A percentile compares a stretch with the other conserved stretches of the same genome.
phyloP scores from a whole-genome alignment of 805 yeast genomes.

The Yamadazyma tumulicola region DNA sequence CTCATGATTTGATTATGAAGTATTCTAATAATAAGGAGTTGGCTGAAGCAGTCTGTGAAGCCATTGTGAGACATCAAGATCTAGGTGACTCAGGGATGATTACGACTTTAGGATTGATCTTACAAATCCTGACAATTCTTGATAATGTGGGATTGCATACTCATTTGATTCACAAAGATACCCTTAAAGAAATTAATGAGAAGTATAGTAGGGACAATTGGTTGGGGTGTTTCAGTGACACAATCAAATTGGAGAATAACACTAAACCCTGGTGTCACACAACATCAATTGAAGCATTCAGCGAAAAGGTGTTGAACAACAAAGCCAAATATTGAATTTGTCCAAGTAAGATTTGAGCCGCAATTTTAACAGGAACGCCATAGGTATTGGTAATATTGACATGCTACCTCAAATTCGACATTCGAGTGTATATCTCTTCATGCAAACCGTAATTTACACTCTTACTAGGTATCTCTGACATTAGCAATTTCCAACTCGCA shows the following conservation, averaged over 20 bases:
- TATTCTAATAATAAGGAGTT: conserved; percentile 22
- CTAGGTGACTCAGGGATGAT: conserved; percentile 29
- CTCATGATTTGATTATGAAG: conserved; percentile 22
- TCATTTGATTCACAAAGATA: conserved; percentile 24
- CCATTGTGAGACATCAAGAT: conserved; percentile 34
- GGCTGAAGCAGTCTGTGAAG: conserved; percentile 35
- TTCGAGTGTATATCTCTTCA: too few relatives aligned
- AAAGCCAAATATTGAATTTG: too few relatives aligned
- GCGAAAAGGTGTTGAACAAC: too few relatives aligned
- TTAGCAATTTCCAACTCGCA: too few relatives aligned
- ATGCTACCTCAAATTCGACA: too few relatives aligned
- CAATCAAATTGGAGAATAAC: conserved; percentile 27
- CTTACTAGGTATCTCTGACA: too few relatives aligned
- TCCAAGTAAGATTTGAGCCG: too few relatives aligned
- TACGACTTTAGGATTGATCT: conserved; percentile 28
- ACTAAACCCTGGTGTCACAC: conserved; percentile 36
- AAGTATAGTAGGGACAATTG: conserved; percentile 25
- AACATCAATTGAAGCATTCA: too few relatives aligned
- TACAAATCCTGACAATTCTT: conserved; percentile 30
- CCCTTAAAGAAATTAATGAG: conserved; percentile 23
- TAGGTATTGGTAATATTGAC: too few relatives aligned
- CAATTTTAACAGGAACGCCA: too few relatives aligned
- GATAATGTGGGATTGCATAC: conserved; percentile 30
- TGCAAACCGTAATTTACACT: too few relatives aligned
- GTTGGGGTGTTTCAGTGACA: conserved; percentile 27